These are phyloP conservation scores for Macrocybe gigantea DNA, from an alignment of 768 basidiomycete species.

Conservation along the genomic window DNA sequence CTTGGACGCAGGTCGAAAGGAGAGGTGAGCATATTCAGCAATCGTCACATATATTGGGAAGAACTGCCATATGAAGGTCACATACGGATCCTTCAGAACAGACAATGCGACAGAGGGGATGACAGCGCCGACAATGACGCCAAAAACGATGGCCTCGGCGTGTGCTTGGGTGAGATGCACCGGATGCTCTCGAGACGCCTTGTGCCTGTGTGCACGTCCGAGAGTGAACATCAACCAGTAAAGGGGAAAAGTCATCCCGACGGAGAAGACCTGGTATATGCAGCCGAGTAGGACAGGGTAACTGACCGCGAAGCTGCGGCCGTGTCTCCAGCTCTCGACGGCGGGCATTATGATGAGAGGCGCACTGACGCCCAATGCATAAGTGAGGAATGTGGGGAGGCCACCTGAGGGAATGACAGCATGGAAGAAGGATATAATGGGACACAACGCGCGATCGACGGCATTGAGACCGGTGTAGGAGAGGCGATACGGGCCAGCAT, in stretches of 20 bases:
- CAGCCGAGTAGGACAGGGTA: constrained; percentile 36
- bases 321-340: constrained; percentile 37
- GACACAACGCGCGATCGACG: constrained; percentile 28
- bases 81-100: constrained; percentile 28
- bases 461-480: constrained; percentile 29
- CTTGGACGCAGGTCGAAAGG: constrained; percentile 28
- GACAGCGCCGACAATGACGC: constrained; percentile 33
- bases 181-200: background rate
- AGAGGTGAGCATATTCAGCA: constrained; percentile 31
- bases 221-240: constrained; percentile 44
- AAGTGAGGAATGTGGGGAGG: constrained; percentile 26
- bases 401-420: constrained; percentile 24
- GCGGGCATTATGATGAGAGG: constrained; percentile 35
- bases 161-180: constrained; percentile 32
- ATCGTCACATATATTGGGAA: constrained; percentile 44
- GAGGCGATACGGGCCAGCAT: constrained; percentile 26
- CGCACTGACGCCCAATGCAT: constrained; percentile 27
- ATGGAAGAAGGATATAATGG: constrained; percentile 44
- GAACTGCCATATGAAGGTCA: constrained; percentile 51
- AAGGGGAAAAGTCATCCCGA: constrained; percentile 38
- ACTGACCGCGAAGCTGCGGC: constrained; percentile 27
- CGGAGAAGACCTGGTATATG: constrained; percentile 33
- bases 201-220: constrained; percentile 24
- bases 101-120: constrained; percentile 46
- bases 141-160: constrained; percentile 49